Evolutionary conservation across 768 basidiomycete genomes (phyloP), one percentile per base, ranked within the genome.

Genomic region (Boletus pseudo-olivaceus): DNA sequence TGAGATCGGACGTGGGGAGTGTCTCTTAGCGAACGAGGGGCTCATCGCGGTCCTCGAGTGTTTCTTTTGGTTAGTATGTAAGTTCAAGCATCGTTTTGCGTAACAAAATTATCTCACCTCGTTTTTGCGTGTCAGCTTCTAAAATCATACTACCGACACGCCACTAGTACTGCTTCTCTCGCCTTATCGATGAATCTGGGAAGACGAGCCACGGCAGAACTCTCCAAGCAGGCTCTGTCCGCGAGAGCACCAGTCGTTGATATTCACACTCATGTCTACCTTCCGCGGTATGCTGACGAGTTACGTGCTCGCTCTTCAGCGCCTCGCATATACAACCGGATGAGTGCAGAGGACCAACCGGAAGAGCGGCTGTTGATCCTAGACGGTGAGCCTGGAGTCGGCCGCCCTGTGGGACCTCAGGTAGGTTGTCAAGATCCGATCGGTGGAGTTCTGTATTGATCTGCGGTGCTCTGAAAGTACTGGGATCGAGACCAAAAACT

Each of bases 241-340:
- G 39, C 55, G 34, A 67, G 59, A 38, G 59, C 61, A 30, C 74
- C 83, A 2, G 72, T 90, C 41, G 82, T 94, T 42, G 92, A 94
- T 73, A 76, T 94, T 32, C 92, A 94, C 75, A 90, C 89, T 5
- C 92, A 94, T 59, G 81, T 93, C 39, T 94, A 91, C 65, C 79
- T 91, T 19, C 88, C 90, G 2, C 79, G 88, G 33, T 93, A 94
- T 68, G 82, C 84, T 19, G 74, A 83, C 0, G 72, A 91, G 47
- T 75, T 93, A 43, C 80, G 88, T 39, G 75, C 81, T 33, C 81
- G 92, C 39, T 69, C 79, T 4, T 67, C 73, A 15, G 86, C 82
- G 2, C 90, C 91, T 23, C 79, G 84, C 38, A 90, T 92, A 59
- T 76, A 87, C 54, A 72, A 74, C 34, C 72, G 78, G 14, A 68